Base-by-base conservation (phyloP, 768 basidiomycete species). In the Lentinula guzmanii region DNA sequence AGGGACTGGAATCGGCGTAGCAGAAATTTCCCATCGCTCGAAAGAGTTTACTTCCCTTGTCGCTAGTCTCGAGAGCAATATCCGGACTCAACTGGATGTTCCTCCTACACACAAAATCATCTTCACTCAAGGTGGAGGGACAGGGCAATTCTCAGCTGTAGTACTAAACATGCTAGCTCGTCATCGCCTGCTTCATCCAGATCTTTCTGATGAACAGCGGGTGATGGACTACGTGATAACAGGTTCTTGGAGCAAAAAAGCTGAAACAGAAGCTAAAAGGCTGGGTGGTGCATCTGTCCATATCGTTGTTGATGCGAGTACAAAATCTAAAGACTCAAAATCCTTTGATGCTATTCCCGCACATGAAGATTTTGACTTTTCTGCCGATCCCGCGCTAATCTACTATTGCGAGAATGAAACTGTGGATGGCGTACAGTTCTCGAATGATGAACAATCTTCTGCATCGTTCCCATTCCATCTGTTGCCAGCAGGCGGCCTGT, bases 391-490 rank as follows among this genome's bases (percentile, higher is more conserved):
- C 13, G 95, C 91, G 31, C 82, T 95, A 66, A 87, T 98, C 62
- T 98, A 96, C 77, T 98, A 97, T 77, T 99, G 97, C 82, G 97
- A 97, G 73, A 99, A 99, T 79, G 97, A 99, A 79, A 99, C 97
- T 13, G 90, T 98, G 61, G 89, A 96, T 66, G 97, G 97, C 46
- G 89, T 95, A 52, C 89, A 98, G 77, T 98, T 91, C 76, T 77
- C 87, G 2, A 70, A 78, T 56, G 82, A 86, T 61, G 72, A 75
- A n/a, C 68, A 70, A 18, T 80, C 78, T 28, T 76, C 84, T 5
- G 77, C 81, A 28, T 80, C 87, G 21, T 97, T 98, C 81, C 95
- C 95, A 4, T 95, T 90, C 79, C 82, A 89, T 63, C 79, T 82
- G 60, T 78, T 95, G 48, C 80, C 84, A 0, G 71, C 33, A 82